Base-by-base conservation (phyloP, 306 rosid species). In the Calophaca sinica region DNA sequence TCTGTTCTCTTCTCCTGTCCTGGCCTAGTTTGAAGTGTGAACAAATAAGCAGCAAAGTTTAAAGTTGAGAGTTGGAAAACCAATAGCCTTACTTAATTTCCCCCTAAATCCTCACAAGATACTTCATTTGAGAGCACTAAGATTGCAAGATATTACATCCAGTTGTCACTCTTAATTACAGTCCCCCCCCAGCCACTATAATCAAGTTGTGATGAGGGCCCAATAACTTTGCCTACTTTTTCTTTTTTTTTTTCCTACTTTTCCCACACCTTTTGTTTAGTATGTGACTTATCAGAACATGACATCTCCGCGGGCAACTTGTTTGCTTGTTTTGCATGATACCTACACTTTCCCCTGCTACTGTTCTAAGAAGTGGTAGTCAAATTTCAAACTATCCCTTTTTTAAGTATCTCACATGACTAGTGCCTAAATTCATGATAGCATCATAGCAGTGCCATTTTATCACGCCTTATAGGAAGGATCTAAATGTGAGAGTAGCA, bases 221-320 rank as follows among this genome's bases (percentile, higher is more conserved):
- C 59, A 2, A 13, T 42, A 35, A 53, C 42, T 45, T 68, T 72
- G 28, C 68, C 76, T 46, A 70, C 79, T 72, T 77, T 76, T 10
- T 9, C 5, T 36, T 44, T 72, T 20, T 20, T 20, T 1, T 20
- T 20, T 64, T 7, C 55, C 57, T 20, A 68, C 38, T 42, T 77
- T 60, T 41, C 32, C 33, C 55, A 9, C 13, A 58, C 58, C 38
- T 77, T 59, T 68, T 42, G 5, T 42, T 28, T 64, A 39, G 71
- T n/a, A 58, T 9, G 62, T 73, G 80, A 54, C 77, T 72, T 32
- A 67, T 67, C 45, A 35, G 68, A 62, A 57, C 31, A 41, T 73
- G 83, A 73, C 80, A 78, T 82, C 5, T 82, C 74, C 51, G 74
- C 49, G 11, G 78, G 78, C 74, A 79, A 83, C 78, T 78, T 53